Percentiles rank a stretch among this genome's conserved stretches.
These are phyloP conservation scores for Hypoxylon sp. DNA, from an alignment of 2,329 filamentous ascomycete genomes.

Conservation along the genomic window DNA sequence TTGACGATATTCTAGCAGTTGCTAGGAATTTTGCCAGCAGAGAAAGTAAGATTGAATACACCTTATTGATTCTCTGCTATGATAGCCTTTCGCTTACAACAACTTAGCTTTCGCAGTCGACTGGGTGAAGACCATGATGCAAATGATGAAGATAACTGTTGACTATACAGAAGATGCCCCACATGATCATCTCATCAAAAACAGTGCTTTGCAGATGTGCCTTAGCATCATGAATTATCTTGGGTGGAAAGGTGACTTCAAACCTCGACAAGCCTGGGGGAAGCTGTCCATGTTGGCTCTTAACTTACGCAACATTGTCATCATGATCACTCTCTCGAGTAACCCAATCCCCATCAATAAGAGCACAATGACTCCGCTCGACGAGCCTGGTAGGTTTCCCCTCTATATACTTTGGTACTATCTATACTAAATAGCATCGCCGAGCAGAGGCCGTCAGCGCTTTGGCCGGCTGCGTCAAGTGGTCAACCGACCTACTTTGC, in stretches of 20 bases:
- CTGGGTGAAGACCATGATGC: constrained; percentile 75
- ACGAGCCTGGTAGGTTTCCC: constrained; percentile 68
- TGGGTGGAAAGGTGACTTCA: constrained; percentile 75
- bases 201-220: constrained; percentile 78
- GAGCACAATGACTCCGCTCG: constrained; percentile 69
- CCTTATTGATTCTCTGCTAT: neutral
- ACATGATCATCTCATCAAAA: constrained; percentile 79
- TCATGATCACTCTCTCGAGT: constrained; percentile 73
- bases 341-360: constrained; percentile 67
- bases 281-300: constrained; percentile 82
- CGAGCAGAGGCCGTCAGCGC: constrained; percentile 75
- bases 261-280: constrained; percentile 73
- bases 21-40: constrained; percentile 64
- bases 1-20: constrained; percentile 79
- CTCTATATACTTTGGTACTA: constrained; percentile 3
- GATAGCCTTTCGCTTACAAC: constrained; percentile 27
- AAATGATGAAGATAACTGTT: constrained; percentile 77
- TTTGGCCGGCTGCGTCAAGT: constrained; percentile 80
- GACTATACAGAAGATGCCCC: constrained; percentile 85
- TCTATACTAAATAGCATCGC: constrained; percentile 30
- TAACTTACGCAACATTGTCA: constrained; percentile 78
- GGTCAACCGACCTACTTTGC: constrained; percentile 78
- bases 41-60: constrained; percentile 49
- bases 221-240: constrained; percentile 84
- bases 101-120: constrained; percentile 68